Base-by-base conservation (phyloP, 129 eudicot genomes). In the Escallonia herrerae region DNA sequence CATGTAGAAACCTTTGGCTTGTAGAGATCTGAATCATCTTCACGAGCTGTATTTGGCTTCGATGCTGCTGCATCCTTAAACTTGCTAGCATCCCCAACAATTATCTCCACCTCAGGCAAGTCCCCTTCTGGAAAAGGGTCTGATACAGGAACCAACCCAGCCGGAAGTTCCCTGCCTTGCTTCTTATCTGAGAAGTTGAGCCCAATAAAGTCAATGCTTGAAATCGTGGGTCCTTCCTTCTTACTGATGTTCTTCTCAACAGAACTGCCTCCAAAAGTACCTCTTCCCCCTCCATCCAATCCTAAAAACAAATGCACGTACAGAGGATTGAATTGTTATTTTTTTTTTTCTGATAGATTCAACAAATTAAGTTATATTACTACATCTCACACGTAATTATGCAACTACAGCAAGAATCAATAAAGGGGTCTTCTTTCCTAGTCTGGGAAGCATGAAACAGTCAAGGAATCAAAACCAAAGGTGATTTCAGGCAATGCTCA, bases 1-100 rank as follows among this genome's bases (percentile, higher is more conserved):
- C 95, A 93, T 0, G 98, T 86, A 58, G 96, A 83, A 75, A 89
- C 90, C 80, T 83, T 93, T 50, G 98, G 96, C 78, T 93, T 83
- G 68, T 93, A 88, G 40, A 89, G 78, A 59, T 86, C 96, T 5
- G 67, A 56, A 41, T 77, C 79, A 11, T 88, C 95, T 65, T 93
- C 82, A 49, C 60, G 40, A 42, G 58, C 37, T 53, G 84, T 59
- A 37, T 64, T 50, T 40, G 78, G 68, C 62, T 68, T 51, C 57
- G 83, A 58, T 53, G 62, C 37, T 56, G 49, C 50, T 46, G 60
- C 58, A n/a, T 75, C 77, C 66, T 61, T 83, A 62, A 93, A 93
- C 65, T 73, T 93, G 78, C 82, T 93, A 9, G 76, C 65, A 78
- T 93, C 96, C 49, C 95, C 98, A 22, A 83, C 84, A 51, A 93